Conservation (phyloP, 2,329 filamentous ascomycete species). For the Ophiocordyceps unilateralis region DNA sequence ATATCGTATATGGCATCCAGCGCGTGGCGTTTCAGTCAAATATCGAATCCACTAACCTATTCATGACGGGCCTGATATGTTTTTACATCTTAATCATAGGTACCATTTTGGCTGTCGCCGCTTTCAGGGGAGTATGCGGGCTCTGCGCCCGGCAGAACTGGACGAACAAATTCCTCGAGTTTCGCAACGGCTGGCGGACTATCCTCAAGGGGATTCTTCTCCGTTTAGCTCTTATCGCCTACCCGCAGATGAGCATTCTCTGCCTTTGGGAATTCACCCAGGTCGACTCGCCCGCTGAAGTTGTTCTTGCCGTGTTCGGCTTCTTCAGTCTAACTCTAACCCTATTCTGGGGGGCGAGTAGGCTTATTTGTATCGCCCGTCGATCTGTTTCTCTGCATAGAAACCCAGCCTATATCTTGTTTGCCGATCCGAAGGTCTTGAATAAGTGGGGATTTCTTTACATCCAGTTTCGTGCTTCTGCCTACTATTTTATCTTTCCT, state of each 20-base stretch:
- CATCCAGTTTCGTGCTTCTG: conserved; percentile 87
- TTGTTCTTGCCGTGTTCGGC: conserved; percentile 79
- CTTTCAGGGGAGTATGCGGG: conserved; percentile 73
- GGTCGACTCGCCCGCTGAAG: conserved; percentile 67
- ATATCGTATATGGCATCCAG: conserved; percentile 63
- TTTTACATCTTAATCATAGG: conserved; percentile 70
- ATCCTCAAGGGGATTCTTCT: conserved; percentile 89
- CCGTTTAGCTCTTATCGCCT: conserved; percentile 77
- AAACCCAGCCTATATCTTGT: conserved; percentile 92
- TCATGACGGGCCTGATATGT: conserved; percentile 80
- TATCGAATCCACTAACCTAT: conserved; percentile 84
- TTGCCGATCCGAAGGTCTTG: conserved; percentile 76
- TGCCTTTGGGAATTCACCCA: conserved; percentile 88
- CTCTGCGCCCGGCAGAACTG: conserved; percentile 53
- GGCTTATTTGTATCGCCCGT: conserved; percentile 77
- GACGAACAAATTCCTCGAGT: conserved; percentile 80
- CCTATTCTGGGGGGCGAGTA: conserved; percentile 71
- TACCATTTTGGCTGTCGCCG: conserved; percentile 52
- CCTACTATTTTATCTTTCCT: conserved; percentile 87
- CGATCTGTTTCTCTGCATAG: conserved; percentile 83
- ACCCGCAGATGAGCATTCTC: conserved; percentile 77
- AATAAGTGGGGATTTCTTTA: conserved; percentile 99
- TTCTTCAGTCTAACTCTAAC: conserved; percentile 64
- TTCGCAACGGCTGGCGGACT: conserved; percentile 85
- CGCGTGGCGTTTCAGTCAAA: conserved; percentile 60